A percentile compares a stretch with the other conserved stretches of the same genome.
Conservation (phyloP, 225 moss, liverwort and hornwort species). For the Physcomitrium patens region DNA sequence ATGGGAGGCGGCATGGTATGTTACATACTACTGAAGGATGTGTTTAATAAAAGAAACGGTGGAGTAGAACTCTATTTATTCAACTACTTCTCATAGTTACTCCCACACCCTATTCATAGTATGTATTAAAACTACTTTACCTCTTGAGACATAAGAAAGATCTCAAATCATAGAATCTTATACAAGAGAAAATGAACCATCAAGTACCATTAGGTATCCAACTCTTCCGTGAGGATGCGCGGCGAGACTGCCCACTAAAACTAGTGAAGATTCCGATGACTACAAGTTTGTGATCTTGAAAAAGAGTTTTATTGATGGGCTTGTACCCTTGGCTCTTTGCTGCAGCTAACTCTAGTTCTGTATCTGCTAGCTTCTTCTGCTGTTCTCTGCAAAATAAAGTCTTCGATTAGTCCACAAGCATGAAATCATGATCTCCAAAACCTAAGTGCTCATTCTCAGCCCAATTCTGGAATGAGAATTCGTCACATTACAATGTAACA, state of each 20-base stretch:
- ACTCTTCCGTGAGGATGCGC: conserved; percentile 70
- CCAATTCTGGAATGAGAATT: conserved; percentile 1
- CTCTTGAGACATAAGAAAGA: conserved; percentile 11
- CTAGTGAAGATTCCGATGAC: conserved; percentile 85
- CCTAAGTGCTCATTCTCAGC: neutral
- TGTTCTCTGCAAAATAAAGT: conserved; percentile 60
- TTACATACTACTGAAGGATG: neutral
- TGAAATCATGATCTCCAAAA: neutral
- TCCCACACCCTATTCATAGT: neutral
- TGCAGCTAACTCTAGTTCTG: conserved; percentile 79
- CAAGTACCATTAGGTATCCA: conserved; percentile 89
- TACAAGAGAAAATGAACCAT: conserved; percentile 13
- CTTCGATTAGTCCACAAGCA: neutral
- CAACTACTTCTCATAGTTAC: neutral
- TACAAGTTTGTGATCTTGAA: conserved; percentile 57
- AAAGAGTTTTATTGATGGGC: conserved; percentile 50
- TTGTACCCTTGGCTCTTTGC: conserved; percentile 86
- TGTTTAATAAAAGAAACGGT: neutral
- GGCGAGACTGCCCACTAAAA: conserved; percentile 73
- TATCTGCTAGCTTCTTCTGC: conserved; percentile 63
- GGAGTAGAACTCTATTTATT: neutral
- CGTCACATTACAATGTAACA: neutral
- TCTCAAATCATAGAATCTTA: neutral
- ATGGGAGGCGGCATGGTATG: neutral
- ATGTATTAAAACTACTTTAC: neutral